Conservation (phyloP, 2,329 filamentous ascomycete species). For the Fonsecaea multimorphosa region DNA sequence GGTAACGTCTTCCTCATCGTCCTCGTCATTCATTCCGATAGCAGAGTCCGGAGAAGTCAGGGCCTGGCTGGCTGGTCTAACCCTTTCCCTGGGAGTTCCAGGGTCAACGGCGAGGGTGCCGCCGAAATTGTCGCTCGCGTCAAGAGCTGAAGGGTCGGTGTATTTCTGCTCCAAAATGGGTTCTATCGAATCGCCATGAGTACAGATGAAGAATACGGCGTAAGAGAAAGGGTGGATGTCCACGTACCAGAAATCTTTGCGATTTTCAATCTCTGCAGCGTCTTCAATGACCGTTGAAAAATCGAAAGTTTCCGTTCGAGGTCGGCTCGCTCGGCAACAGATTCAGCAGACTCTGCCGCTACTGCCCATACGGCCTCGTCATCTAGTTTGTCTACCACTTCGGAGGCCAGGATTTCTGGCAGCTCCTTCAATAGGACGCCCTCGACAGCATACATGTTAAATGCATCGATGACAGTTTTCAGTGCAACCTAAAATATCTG, state of each 20-base stretch:
- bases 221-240: neutral
- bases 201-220: neutral
- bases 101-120: neutral
- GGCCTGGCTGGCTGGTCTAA: neutral
- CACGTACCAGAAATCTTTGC: neutral
- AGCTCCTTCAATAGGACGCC: constrained; percentile 55
- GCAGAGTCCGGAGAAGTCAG: neutral
- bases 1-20: neutral
- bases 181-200: neutral
- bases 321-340: constrained; percentile 19
- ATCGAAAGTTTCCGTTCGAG: constrained; percentile 40
- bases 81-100: neutral
- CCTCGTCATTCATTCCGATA: neutral
- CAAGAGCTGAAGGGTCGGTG: neutral
- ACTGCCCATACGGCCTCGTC: constrained; percentile 45
- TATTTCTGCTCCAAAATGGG: neutral
- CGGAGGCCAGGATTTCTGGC: constrained; percentile 50
- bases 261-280: constrained; percentile 2
- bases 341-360: constrained; percentile 44
- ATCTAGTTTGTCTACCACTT: constrained; percentile 46
- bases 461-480: constrained; percentile 55
- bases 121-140: neutral
- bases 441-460: constrained; percentile 58
- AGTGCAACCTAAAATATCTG: constrained; percentile 47
- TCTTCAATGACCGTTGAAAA: constrained; percentile 43